Evolutionary conservation across 257 asterid species (phyloP), one percentile per base, ranked within the genome.

Genomic region (Jaltomata sinuosa): DNA sequence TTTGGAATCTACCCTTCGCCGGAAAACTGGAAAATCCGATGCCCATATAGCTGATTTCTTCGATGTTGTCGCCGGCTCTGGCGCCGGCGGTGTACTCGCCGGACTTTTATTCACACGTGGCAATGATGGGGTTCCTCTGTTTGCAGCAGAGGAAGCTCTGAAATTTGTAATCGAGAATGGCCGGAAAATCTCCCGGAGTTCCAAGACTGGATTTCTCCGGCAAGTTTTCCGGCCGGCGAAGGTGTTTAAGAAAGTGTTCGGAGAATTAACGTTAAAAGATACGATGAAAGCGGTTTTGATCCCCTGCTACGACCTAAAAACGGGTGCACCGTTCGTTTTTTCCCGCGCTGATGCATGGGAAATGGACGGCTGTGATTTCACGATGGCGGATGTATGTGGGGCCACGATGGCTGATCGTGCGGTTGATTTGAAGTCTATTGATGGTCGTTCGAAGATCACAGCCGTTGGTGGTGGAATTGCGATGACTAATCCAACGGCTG

Each of bases 301-400:
- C 82, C 98, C 98, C 10, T 95, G 98, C 32, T 94, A 92, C 89
- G 98, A 95, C 53, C 91, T 95, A 11, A 84, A 61, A 19, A 90
- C 93, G 9, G 94, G 97, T 0, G 94, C 95, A 2, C 90, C 97
- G 1, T 87, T 94, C 32, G 76, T 94, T 59, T 95, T 95, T 52
- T 95, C 98, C 18, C 93, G 98, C 29, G 98, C 98, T 1, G 98
- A 94, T 83, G 98, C 98, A 0, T 18, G 93, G 77, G 97, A 94
- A 79, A 92, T 92, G 94, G 94, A 93, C 87, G 92, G 96, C 7
- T 95, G 94, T 79, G 95, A 95, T 86, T 95, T 94, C 81, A 50
- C n/a, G 61, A 85, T 95, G 94, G 88, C 91, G 0, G 93, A 80
- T 3, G 94, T 93, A 9, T 95, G 97, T 50, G 87, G 84, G 22